Conservation (phyloP, 768 basidiomycete genomes). For the Boletus speciosus region DNA sequence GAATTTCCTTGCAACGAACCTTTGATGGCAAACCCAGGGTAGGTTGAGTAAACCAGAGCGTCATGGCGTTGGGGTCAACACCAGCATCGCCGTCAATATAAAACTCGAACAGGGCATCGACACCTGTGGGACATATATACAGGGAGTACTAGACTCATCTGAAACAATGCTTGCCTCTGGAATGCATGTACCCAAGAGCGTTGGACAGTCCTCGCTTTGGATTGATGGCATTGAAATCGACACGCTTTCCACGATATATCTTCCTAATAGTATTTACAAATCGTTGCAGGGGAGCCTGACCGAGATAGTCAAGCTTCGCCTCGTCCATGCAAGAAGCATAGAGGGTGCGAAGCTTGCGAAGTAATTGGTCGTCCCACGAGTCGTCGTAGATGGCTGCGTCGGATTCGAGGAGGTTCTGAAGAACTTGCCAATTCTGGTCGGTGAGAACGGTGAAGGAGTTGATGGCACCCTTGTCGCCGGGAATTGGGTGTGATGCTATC, state of each 20-base stretch:
- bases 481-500: slow-evolving; percentile 78
- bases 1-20: slow-evolving; percentile 35
- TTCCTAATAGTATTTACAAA: slow-evolving; percentile 60
- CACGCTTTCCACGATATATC: slow-evolving; percentile 55
- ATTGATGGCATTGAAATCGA: slow-evolving; percentile 33
- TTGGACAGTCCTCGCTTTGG: slow-evolving; percentile 66
- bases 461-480: slow-evolving; percentile 74
- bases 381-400: slow-evolving; percentile 34
- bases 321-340: slow-evolving; percentile 85
- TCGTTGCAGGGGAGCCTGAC: slow-evolving; percentile 63
- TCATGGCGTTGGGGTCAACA: slow-evolving; percentile 81
- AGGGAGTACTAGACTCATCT: not conserved
- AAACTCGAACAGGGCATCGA: slow-evolving; percentile 76
- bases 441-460: slow-evolving; percentile 71
- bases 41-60: slow-evolving; percentile 82
- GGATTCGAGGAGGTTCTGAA: slow-evolving; percentile 66
- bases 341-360: slow-evolving; percentile 64
- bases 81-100: slow-evolving; percentile 86
- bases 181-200: slow-evolving; percentile 82
- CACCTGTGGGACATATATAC: slow-evolving; percentile 42
- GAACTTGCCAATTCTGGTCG: slow-evolving; percentile 73
- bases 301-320: slow-evolving; percentile 67
- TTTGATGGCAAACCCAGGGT: slow-evolving; percentile 83
- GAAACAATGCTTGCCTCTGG: slow-evolving; percentile 54
- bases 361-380: slow-evolving; percentile 51